Evolutionary conservation across 805 yeast genomes (phyloP).

Genomic region (Barnettozyma californica): DNA sequence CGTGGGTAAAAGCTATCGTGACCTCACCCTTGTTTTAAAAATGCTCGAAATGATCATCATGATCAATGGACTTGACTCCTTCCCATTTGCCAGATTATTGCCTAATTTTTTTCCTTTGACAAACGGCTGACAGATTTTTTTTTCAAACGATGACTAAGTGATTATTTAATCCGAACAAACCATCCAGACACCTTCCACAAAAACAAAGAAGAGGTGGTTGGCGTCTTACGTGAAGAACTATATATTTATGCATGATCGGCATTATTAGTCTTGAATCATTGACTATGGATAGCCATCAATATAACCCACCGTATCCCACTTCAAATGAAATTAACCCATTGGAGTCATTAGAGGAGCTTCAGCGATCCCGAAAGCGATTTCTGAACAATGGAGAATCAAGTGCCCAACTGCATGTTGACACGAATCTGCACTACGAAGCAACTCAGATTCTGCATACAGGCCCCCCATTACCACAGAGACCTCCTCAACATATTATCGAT

Average conservation of each 20-base stretch:
- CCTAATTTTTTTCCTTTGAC: background rate
- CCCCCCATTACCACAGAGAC: slow-evolving; percentile 21
- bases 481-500: slow-evolving; percentile 19
- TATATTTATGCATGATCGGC: background rate
- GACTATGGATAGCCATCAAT: background rate
- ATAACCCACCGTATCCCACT: slow-evolving; percentile 5
- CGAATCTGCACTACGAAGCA: background rate
- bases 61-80: background rate
- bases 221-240: background rate
- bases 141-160: background rate
- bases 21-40: too few relatives aligned
- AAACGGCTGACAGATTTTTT: background rate
- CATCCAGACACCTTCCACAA: background rate
- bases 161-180: background rate
- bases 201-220: background rate
- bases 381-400: background rate
- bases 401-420: slow-evolving; percentile 4
- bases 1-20: too few relatives aligned
- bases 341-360: slow-evolving; percentile 4
- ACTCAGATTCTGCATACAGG: slow-evolving; percentile 4
- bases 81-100: background rate
- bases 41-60: too few relatives aligned
- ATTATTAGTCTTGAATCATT: background rate
- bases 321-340: slow-evolving; percentile 1
- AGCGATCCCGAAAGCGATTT: background rate